Base-by-base conservation (phyloP, 768 basidiomycete species). In the Lenzites betulinus region DNA sequence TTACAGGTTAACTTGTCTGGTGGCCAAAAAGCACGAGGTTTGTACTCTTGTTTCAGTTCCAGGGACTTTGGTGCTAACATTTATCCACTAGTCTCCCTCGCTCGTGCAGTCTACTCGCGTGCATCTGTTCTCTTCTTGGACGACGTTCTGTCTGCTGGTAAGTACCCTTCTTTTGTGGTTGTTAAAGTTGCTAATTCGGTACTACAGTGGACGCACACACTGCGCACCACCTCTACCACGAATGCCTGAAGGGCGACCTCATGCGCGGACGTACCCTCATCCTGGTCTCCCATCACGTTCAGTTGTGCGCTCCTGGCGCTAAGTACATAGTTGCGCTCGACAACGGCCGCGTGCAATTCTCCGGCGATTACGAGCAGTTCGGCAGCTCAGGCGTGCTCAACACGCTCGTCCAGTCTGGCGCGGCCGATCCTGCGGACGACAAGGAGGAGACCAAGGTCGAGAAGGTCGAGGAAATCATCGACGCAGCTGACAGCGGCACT, bases 211-310 rank as follows among this genome's bases (percentile, higher is more conserved):
- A 98, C 68, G 93, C 86, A 1, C 86, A 88, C 65, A 94, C 92
- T 0, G 90, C 93, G 0, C 85, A 88, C 64, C 90, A 92, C 74
- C 83, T 98, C 46, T 89, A 88, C 67, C 78, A 85, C 20, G 79
- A 92, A 54, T 95, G 93, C 66, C 77, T 98, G 22, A 79, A 82
- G 63, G 94, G 95, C 8, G 86, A 90, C 48, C 76, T 97, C 42
- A 79, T 94, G 70, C 73, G 76, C n/a, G 87, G 84, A 18, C 81
- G 95, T 48, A 97, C 95, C 0, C 76, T 96, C 50, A 79, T 98
- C 46, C 80, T 98, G 23, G 94, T 97, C 51, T 97, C 95, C 2
- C 96, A 99, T 69, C 94, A 96, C 69, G 90, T 97, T 35, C 90
- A 94, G 68, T 80, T 98, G 4, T 94, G 92, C 68, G 81, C 86